Base-by-base conservation (phyloP, 1,284 basidiomycete species). In the Trametes pubescens region DNA sequence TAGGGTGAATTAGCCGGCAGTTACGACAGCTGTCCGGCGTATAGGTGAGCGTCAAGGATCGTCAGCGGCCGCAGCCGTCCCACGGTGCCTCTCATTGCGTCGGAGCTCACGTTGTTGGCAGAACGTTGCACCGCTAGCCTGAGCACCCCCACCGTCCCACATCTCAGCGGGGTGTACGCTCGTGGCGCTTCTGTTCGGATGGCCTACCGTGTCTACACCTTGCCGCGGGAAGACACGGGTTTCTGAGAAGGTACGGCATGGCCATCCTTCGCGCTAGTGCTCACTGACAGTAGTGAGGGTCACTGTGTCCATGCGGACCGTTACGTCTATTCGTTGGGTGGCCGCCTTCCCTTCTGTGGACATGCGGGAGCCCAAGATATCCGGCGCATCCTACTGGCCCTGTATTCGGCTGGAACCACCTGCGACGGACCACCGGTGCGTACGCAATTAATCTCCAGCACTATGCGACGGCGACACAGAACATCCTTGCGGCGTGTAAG, bases 11-110 rank as follows among this genome's bases (percentile, higher is more conserved):
- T 55, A 55, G 53, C 53, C 53, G 53, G 40, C 53, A 26, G 40
- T 24, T 37, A 44, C 40, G 53, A 44, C 53, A 46, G 53, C 32
- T 46, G 53, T 55, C 35, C 53, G 53, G 53, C 53, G 53, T 46
- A 55, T 55, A 55, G 53, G 53, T 55, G 40, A 21, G 53, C 53
- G 40, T 55, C 53, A 34, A 34, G 18, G 40, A 55, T 55, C 26
- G 40, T 46, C 53, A 44, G 53, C 40, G 40, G 40, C 53, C 35
- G 35, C 53, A n/a, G 26, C 40, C 53, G 18, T 55, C 53, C 53
- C 53, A 55, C 53, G 53, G 26, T 55, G 43, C 40, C 40, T 44
- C 53, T 46, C 40, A 32, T 55, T 43, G 53, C 40, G 26, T 34
- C 53, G 53, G 53, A 44, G 53, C 26, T 32, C 37, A 16, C 8